Conservation (phyloP, 345 rosid genomes). For the Eucalyptus fibrosa region DNA sequence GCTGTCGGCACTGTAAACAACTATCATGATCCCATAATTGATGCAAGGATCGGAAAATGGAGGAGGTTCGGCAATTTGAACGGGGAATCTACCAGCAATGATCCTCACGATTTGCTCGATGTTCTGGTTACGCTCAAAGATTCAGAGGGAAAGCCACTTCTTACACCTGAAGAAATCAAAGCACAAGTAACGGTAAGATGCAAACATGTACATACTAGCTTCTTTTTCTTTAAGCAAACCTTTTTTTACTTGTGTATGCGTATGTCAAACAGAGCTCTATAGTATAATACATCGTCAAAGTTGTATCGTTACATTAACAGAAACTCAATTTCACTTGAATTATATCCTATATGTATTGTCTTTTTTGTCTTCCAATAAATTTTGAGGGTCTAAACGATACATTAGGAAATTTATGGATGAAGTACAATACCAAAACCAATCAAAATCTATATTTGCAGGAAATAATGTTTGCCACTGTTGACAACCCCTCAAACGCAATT, state of each 20-base stretch:
- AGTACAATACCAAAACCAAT: background rate
- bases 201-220: background rate
- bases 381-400: background rate
- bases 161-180: background rate
- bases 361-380: background rate
- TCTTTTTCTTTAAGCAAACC: background rate
- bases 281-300: background rate
- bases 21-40: slow-evolving; percentile 35
- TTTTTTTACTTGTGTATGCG: background rate
- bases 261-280: background rate
- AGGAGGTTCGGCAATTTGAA: background rate
- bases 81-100: background rate
- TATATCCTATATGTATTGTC: background rate
- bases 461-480: slow-evolving; percentile 22
- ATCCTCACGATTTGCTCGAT: slow-evolving; percentile 30
- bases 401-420: background rate
- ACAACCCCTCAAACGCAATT: slow-evolving; percentile 31
- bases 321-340: background rate
- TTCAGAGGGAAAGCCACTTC: background rate
- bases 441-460: slow-evolving; percentile 6
- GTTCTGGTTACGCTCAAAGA: slow-evolving; percentile 6
- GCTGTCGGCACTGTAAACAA: slow-evolving; percentile 10
- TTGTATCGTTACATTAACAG: too few species aligned
- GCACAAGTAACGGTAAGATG: background rate
- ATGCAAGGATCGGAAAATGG: slow-evolving; percentile 27